Percentiles rank a stretch among this genome's conserved stretches.
Conservation (phyloP, 352 stramenopile species). For the Phytophthora aleatoria region DNA sequence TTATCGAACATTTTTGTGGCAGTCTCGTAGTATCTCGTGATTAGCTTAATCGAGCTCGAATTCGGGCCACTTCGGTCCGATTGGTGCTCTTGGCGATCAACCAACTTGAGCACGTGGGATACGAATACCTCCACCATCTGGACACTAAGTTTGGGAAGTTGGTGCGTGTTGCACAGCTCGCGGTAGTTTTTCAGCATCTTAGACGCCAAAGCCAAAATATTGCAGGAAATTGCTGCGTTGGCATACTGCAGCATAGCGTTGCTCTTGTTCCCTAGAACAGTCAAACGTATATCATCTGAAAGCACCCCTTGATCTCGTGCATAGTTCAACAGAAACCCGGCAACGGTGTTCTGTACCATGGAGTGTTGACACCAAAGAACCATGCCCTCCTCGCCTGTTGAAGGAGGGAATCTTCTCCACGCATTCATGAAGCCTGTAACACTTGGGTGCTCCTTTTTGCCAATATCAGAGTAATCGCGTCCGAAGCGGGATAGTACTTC, state of each 20-base stretch:
- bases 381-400: constrained; percentile 57
- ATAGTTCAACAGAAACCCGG: constrained; percentile 37
- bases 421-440: constrained; percentile 37
- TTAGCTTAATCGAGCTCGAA: constrained; percentile 44
- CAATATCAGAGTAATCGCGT: constrained; percentile 11
- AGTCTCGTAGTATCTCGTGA: constrained; percentile 74
- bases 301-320: constrained; percentile 37
- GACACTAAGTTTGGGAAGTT: constrained; percentile 75
- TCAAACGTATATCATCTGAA: constrained; percentile 32
- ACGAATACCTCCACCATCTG: constrained; percentile 86
- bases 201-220: constrained; percentile 73
- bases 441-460: constrained; percentile 11
- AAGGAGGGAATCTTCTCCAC: constrained; percentile 50
- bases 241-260: constrained; percentile 74
- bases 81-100: constrained; percentile 63
- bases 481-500: constrained; percentile 41
- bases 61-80: constrained; percentile 12
- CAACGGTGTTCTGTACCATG: constrained; percentile 57
- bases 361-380: constrained; percentile 64
- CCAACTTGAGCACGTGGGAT: constrained; percentile 77
- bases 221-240: constrained; percentile 61
- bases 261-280: constrained; percentile 39
- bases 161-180: constrained; percentile 65
- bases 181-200: constrained; percentile 82
- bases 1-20: constrained; percentile 86